Base-by-base conservation (phyloP, 305 asterid species). In the Fraxinus floribunda region DNA sequence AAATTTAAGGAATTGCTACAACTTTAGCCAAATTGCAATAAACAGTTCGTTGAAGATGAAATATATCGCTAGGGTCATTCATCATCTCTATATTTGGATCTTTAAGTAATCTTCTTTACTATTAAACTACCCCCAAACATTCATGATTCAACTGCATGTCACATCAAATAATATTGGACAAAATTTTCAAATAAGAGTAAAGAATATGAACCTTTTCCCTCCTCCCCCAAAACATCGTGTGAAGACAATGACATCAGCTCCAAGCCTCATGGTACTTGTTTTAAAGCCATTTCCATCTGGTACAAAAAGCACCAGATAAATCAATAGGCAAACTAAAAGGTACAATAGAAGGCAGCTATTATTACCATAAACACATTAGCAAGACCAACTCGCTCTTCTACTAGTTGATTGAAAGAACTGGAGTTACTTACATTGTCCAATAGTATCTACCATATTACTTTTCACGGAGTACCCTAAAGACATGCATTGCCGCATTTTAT, bases 261-360 rank as follows among this genome's bases (percentile, higher is more conserved):
- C 99, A 85, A 96, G 95, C 83, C 99, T 96, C 99, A 96, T 94
- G 39, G 98, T 94, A 88, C 99, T 96, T 9, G 98, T 96, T 91
- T 96, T 96, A 80, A 96, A 96, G 66, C 99, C 98, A 82, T 96
- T 96, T 84, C 99, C 99, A 91, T 96, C 98, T 95, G 92, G 82
- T 60, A 88, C 16, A 39, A 75, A 82, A 39, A 84, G 38, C 76
- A 38, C 20, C 8, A 8, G 18, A 77, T 83, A 46, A 88, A 82
- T 83, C 62, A 81, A 80, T 22, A 9, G 35, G 86, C 79, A 79
- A 30, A 82, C 64, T 39, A 86, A 81, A 35, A 83, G 46, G 76
- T 15, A 6, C 46, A 32, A 71, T 7, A 71, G 44, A 15, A 71
- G 41, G 76, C 44, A 13, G 11, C 41, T 71, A 30, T 71, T 71